A percentile compares a stretch with the other conserved stretches of the same genome.
These are phyloP conservation scores for Ophiostoma quercus DNA, from an alignment of 2,329 filamentous ascomycete genomes.

Conservation along the genomic window DNA sequence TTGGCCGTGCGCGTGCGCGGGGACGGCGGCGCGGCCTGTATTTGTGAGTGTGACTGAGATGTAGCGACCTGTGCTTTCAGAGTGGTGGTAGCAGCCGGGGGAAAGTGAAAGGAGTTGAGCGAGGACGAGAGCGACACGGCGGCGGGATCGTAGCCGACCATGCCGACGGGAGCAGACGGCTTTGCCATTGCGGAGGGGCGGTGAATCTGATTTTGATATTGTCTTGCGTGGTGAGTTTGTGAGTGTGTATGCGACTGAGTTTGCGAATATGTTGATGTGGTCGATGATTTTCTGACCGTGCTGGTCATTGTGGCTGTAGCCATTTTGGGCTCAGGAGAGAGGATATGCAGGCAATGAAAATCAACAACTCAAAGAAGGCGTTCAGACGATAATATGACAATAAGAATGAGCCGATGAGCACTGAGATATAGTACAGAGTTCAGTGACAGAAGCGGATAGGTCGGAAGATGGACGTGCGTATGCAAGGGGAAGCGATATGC, in stretches of 20 bases:
- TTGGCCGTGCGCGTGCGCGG: conserved; percentile 16
- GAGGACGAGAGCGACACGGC: not conserved
- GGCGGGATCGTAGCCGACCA: not conserved
- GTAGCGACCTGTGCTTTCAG: not conserved
- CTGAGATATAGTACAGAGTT: not conserved
- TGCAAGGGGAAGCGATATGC: conserved; percentile 12
- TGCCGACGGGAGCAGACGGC: not conserved
- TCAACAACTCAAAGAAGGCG: too few species aligned
- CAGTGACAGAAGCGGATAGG: not conserved
- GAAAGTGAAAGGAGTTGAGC: not conserved
- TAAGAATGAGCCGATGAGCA: not conserved
- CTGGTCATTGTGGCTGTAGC: not conserved
- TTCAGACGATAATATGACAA: not conserved
- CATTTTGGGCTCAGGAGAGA: not conserved
- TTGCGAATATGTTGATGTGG: not conserved
- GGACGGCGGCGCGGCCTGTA: not conserved
- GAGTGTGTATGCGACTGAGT: not conserved
- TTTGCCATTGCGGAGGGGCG: conserved; percentile 21
- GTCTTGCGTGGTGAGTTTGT: not conserved
- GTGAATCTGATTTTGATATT: conserved; percentile 11
- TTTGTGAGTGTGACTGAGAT: not conserved
- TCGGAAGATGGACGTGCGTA: not conserved
- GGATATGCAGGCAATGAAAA: too few species aligned
- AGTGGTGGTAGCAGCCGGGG: not conserved
- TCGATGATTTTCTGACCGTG: not conserved